Conservation (phyloP, 2,329 filamentous ascomycete species). For the Colletotrichum sp. region DNA sequence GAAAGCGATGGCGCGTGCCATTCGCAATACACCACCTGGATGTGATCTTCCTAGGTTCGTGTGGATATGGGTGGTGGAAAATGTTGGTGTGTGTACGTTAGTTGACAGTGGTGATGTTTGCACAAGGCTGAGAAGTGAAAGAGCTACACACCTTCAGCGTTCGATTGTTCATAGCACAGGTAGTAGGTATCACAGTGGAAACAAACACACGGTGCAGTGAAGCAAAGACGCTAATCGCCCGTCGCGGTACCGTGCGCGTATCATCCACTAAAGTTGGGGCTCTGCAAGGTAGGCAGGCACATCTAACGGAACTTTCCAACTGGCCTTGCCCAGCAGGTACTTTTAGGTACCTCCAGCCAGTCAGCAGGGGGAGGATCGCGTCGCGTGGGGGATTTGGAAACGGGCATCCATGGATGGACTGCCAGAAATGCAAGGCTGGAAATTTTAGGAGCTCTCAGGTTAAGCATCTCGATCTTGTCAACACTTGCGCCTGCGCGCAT, state of each 20-base stretch:
- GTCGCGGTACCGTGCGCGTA: not conserved
- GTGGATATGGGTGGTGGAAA: not conserved
- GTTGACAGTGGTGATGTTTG: not conserved
- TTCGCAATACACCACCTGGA: not conserved
- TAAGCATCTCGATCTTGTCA: slow-evolving; percentile 7
- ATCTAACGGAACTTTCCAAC: not conserved
- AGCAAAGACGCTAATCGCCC: not conserved
- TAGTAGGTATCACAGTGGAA: not conserved
- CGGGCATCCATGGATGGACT: not conserved
- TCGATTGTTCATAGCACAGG: not conserved
- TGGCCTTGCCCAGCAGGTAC: not conserved
- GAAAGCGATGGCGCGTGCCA: not conserved
- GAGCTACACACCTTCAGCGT: not conserved
- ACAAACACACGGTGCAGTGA: not conserved
- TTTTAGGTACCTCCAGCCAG: not conserved
- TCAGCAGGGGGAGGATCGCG: not conserved
- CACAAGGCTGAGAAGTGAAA: not conserved
- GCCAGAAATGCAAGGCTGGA: slow-evolving; percentile 36
- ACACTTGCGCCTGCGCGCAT: slow-evolving; percentile 20
- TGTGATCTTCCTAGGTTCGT: not conserved
- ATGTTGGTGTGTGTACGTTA: not conserved
- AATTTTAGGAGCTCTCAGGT: slow-evolving; percentile 28
- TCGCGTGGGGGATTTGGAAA: slow-evolving; percentile 1
- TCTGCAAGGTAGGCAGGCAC: not conserved
- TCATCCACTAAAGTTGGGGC: not conserved